Evolutionary conservation across 495 filamentous ascomycete species (phyloP).

Genomic region (Hypoxylon intermedium): DNA sequence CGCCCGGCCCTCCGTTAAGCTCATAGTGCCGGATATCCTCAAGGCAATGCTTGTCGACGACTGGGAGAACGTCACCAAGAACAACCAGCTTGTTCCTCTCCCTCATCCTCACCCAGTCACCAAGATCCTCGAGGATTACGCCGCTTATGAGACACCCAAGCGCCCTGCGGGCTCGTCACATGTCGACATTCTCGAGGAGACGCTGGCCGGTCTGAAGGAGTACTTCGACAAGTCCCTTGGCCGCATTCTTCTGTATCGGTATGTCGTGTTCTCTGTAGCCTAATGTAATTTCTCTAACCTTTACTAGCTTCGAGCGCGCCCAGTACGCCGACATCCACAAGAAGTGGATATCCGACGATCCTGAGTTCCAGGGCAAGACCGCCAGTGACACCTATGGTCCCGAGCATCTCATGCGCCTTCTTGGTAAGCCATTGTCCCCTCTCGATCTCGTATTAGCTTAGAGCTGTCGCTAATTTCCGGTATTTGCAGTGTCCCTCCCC

Average conservation of each 20-base stretch:
- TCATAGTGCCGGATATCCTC: slow-evolving; percentile 81
- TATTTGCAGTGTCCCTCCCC: slow-evolving; percentile 75
- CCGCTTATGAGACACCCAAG: slow-evolving; percentile 69
- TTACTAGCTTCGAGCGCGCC: slow-evolving; percentile 74
- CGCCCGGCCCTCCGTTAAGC: slow-evolving; percentile 76
- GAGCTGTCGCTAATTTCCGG: slow-evolving; percentile 24
- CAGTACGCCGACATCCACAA: slow-evolving; percentile 80
- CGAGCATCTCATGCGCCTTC: slow-evolving; percentile 86
- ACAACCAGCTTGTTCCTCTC: slow-evolving; percentile 81
- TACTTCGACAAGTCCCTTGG: slow-evolving; percentile 91
- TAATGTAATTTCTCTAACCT: slow-evolving; percentile 11
- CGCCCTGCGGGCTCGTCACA: slow-evolving; percentile 71
- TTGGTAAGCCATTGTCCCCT: slow-evolving; percentile 66
- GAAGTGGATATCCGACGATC: slow-evolving; percentile 61
- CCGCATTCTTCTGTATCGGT: slow-evolving; percentile 85
- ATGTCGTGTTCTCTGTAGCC: slow-evolving; percentile 13
- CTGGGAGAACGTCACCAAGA: slow-evolving; percentile 98
- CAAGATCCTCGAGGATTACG: slow-evolving; percentile 80
- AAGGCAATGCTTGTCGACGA: slow-evolving; percentile 94
- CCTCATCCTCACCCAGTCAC: slow-evolving; percentile 77
- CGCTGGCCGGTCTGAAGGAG: slow-evolving; percentile 79
- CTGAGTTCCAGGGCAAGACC: slow-evolving; percentile 67
- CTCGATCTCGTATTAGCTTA: neutral
- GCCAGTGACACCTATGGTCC: slow-evolving; percentile 86
- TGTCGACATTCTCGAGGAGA: slow-evolving; percentile 85